Conservation (phyloP, 306 rosid genomes). For the Corylus heterophylla region DNA sequence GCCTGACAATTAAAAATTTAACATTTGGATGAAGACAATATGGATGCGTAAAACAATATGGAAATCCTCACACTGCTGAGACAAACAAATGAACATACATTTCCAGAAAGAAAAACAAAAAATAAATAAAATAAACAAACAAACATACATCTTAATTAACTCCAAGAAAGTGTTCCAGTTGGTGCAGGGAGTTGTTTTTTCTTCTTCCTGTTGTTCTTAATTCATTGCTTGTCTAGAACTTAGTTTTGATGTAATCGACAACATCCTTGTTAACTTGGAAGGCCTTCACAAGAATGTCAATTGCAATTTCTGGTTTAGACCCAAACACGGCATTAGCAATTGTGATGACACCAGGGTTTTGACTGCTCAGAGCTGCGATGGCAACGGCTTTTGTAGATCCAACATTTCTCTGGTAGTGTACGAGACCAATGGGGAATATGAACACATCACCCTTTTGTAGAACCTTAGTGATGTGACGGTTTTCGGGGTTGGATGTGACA, state of each 20-base stretch:
- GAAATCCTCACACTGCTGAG: too few species aligned
- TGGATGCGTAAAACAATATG: too few species aligned
- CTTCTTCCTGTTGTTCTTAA: too few species aligned
- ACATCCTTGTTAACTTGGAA: conserved; percentile 22
- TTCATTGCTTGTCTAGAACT: conserved; percentile 17
- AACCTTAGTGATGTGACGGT: conserved; percentile 18
- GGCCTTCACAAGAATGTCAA: conserved; percentile 33
- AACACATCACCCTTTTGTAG: conserved; percentile 33
- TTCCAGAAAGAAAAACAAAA: too few species aligned
- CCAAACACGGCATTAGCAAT: conserved; percentile 37
- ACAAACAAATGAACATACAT: too few species aligned
- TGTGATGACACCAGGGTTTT: conserved; percentile 38
- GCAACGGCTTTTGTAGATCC: conserved; percentile 27
- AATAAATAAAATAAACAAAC: too few species aligned
- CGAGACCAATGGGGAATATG: conserved; percentile 35
- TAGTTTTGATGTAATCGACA: conserved; percentile 8
- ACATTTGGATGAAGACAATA: too few species aligned
- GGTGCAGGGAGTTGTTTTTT: too few species aligned
- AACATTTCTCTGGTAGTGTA: conserved; percentile 33
- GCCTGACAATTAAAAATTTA: too few species aligned
- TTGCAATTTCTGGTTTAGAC: conserved; percentile 26
- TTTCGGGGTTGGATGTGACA: conserved; percentile 34
- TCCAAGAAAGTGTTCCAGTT: too few species aligned
- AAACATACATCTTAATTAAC: too few species aligned
- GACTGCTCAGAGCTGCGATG: conserved; percentile 38